Evolutionary conservation across 2,329 filamentous ascomycete species (phyloP).

Genomic region (Nectriaceae sp.): DNA sequence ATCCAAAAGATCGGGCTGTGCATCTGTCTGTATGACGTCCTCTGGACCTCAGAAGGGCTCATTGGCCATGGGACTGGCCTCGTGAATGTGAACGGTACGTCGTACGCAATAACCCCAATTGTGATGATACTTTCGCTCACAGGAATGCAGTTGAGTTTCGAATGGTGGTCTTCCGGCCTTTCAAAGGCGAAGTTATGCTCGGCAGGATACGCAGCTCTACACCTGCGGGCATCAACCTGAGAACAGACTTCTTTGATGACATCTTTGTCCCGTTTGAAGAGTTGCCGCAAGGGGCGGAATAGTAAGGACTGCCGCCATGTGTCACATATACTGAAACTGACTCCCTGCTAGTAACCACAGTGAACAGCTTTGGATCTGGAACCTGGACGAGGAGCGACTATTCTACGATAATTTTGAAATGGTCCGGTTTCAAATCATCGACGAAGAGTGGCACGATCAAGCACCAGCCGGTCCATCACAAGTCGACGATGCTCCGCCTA

Average conservation of each 20-base stretch:
- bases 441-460: slow-evolving; percentile 91
- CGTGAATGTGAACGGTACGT: slow-evolving; percentile 87
- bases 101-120: too few relatives aligned
- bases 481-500: slow-evolving; percentile 60
- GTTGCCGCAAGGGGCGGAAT: slow-evolving; percentile 74
- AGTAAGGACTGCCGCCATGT: slow-evolving; percentile 52
- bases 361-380: slow-evolving; percentile 85
- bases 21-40: slow-evolving; percentile 88
- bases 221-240: slow-evolving; percentile 73
- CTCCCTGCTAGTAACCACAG: slow-evolving; percentile 60
- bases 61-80: slow-evolving; percentile 91
- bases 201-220: slow-evolving; percentile 79
- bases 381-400: slow-evolving; percentile 70
- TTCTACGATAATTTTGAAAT: slow-evolving; percentile 91
- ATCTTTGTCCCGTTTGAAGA: slow-evolving; percentile 77
- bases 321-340: slow-evolving; percentile 8
- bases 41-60: slow-evolving; percentile 87
- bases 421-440: slow-evolving; percentile 81
- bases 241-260: slow-evolving; percentile 91
- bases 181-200: slow-evolving; percentile 89
- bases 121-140: background rate
- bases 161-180: slow-evolving; percentile 90
- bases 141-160: slow-evolving; percentile 78
- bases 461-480: slow-evolving; percentile 69
- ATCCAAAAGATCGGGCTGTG: slow-evolving; percentile 94